phyloP scores from a whole-genome alignment of 768 basidiomycete genomes.

The Mycena capillaripes region DNA sequence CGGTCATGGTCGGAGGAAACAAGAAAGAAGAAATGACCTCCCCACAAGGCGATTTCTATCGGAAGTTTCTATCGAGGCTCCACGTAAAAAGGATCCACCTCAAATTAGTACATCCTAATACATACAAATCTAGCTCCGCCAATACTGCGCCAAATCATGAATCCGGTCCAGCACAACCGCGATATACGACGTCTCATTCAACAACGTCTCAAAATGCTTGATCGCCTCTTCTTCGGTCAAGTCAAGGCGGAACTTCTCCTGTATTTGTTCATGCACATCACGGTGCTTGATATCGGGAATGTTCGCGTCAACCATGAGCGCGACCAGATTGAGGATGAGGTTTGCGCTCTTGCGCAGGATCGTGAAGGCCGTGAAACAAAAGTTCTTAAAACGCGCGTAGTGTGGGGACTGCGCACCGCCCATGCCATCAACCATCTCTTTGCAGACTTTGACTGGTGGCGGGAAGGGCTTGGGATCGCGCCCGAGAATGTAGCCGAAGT shows the following conservation, averaged over 20 bases:
- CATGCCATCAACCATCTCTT: slow-evolving; percentile 99
- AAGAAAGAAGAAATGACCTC: slow-evolving; percentile 7
- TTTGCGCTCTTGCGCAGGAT: slow-evolving; percentile 97
- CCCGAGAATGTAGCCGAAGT: slow-evolving; percentile 98
- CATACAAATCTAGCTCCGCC: slow-evolving; percentile 70
- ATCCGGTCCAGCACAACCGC: slow-evolving; percentile 94
- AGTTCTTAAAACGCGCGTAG: slow-evolving; percentile 95
- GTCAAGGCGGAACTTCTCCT: slow-evolving; percentile 96
- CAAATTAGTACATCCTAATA: neutral
- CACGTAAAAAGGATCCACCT: neutral
- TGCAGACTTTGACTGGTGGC: slow-evolving; percentile 97
- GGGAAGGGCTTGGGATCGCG: slow-evolving; percentile 98
- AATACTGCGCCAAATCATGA: slow-evolving; percentile 92
- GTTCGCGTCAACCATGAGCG: slow-evolving; percentile 97
- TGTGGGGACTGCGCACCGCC: slow-evolving; percentile 97
- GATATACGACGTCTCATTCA: slow-evolving; percentile 96
- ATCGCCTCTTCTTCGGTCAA: slow-evolving; percentile 97
- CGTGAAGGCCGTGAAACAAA: slow-evolving; percentile 98
- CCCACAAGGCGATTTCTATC: slow-evolving; percentile 7
- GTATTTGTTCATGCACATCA: slow-evolving; percentile 89
- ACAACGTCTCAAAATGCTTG: slow-evolving; percentile 92
- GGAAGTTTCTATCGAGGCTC: neutral
- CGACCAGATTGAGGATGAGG: slow-evolving; percentile 95
- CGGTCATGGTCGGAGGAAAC: slow-evolving; percentile 16
- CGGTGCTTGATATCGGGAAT: slow-evolving; percentile 97